phyloP scores from a whole-genome alignment of 768 basidiomycete genomes.

The Podaxis sp. region DNA sequence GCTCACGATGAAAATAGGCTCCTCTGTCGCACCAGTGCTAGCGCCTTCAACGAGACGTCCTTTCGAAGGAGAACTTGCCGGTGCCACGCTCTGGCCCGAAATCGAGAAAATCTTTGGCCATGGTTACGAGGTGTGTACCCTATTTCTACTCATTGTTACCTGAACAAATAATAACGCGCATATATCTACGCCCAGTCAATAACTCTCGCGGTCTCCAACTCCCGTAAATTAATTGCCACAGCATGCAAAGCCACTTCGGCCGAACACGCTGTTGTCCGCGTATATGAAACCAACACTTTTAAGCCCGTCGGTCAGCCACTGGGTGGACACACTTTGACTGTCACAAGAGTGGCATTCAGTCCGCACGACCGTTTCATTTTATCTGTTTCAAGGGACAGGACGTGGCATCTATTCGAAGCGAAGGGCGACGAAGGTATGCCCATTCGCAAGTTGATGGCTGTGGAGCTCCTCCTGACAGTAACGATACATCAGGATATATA shows the following conservation, averaged over 20 bases:
- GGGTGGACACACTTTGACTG: conserved; percentile 82
- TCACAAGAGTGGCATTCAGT: conserved; percentile 90
- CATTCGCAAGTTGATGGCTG: background rate
- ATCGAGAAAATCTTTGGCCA: conserved; percentile 96
- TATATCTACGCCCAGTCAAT: conserved; percentile 57
- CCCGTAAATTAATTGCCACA: conserved; percentile 73
- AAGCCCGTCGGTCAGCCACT: conserved; percentile 71
- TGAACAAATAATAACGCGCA: background rate
- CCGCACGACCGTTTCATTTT: conserved; percentile 77
- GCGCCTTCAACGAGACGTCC: conserved; percentile 45
- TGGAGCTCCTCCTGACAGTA: background rate
- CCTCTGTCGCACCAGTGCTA: conserved; percentile 23
- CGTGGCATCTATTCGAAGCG: conserved; percentile 79
- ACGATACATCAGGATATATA: conserved; percentile 48
- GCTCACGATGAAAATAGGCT: conserved; percentile 3
- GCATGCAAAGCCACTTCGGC: conserved; percentile 86
- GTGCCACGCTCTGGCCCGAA: conserved; percentile 94
- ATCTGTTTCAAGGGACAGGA: conserved; percentile 87
- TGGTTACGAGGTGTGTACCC: conserved; percentile 80
- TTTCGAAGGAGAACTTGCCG: conserved; percentile 88
- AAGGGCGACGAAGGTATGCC: conserved; percentile 40
- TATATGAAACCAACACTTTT: conserved; percentile 75
- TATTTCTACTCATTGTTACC: background rate
- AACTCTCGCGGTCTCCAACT: conserved; percentile 71
- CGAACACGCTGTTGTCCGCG: conserved; percentile 86